Evolutionary conservation across 202 grass and related monocot species (phyloP), one percentile per base, ranked within the genome.

Genomic region (Musa balbisiana): DNA sequence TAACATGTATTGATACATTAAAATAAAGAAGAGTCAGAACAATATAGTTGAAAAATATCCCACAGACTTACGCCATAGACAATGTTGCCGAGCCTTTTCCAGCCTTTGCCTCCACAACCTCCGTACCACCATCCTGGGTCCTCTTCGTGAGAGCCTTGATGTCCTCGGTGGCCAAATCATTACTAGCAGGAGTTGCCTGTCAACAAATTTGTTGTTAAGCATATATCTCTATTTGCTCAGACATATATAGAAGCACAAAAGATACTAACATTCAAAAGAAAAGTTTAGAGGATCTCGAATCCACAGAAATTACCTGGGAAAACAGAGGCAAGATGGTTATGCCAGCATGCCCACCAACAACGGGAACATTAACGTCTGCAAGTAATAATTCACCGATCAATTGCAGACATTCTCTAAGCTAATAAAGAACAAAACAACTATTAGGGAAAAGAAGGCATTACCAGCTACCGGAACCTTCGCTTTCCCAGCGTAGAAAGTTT

Each of bases 91-190:
- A 96, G 49, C 93, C 93, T 83, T 96, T 96, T 73, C 90, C 93
- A 78, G 93, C 93, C 86, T 96, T 96, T 58, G 93, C 93, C 78
- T 92, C 94, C 27, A 98, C 94, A 70, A 98, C 94, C 78, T 98
- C 94, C 19, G 94, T 97, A 53, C 94, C 94, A 76, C 94, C 94
- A 26, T 97, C 90, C 76, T 97, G 94, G 63, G 94, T 97, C 77
- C 94, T 93, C 79, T 89, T 97, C 56, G 94, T 93, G 76, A 97
- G 90, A 64, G 94, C 94, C 71, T 82, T 89, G 63, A 93, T 89
- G 8, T 89, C 84, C 67, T 97, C 90, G 2, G 81, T 60, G 3
- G 86, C 82, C 80, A 97, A 80, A 69, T 84, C 85, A 84, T 97
- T 97, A 49, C 69, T 89, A 19, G 82, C 69, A 80, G 90, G 86